A percentile compares a stretch with the other conserved stretches of the same genome.
phyloP scores from a whole-genome alignment of 371 early-diverging fungal genomes.

The Coemansia sp. region DNA sequence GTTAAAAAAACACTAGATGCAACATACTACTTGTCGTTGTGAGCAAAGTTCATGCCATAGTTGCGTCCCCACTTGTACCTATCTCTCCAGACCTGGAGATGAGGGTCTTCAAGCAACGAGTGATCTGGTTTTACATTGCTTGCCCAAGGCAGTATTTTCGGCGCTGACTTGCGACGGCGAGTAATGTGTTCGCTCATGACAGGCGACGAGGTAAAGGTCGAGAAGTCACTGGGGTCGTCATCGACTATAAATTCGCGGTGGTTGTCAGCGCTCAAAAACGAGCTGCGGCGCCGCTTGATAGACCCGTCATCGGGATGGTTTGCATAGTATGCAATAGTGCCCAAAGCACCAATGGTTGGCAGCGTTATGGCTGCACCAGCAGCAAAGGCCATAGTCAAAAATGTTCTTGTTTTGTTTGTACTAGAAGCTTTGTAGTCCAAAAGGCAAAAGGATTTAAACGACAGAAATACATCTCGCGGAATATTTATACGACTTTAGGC shows the following conservation, averaged over 20 bases:
- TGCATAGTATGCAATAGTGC: conserved; percentile 43
- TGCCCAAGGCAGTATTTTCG: background rate
- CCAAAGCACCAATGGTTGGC: conserved; percentile 36
- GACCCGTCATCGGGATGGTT: conserved; percentile 24
- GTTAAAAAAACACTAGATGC: background rate
- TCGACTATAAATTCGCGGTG: conserved; percentile 37
- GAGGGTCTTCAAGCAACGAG: conserved; percentile 37
- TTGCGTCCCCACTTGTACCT: conserved; percentile 47
- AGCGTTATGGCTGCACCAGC: conserved; percentile 48
- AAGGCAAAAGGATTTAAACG: too few species aligned
- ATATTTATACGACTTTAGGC: too few species aligned
- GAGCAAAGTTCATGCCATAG: conserved; percentile 48
- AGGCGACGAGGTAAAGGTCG: conserved; percentile 37
- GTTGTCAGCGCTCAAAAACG: conserved; percentile 12
- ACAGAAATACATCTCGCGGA: too few species aligned
- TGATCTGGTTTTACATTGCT: conserved; percentile 27
- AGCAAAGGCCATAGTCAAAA: conserved; percentile 40
- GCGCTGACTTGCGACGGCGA: conserved; percentile 27
- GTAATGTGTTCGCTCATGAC: conserved; percentile 10
- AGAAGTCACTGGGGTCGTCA: conserved; percentile 48
- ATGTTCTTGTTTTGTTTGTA: background rate
- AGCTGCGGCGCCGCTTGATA: conserved; percentile 16
- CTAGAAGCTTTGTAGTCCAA: background rate
- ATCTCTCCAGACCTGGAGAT: conserved; percentile 47
- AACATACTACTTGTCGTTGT: conserved; percentile 30